phyloP scores from a whole-genome alignment of 441 rosid genomes.

The Metrosideros polymorpha region DNA sequence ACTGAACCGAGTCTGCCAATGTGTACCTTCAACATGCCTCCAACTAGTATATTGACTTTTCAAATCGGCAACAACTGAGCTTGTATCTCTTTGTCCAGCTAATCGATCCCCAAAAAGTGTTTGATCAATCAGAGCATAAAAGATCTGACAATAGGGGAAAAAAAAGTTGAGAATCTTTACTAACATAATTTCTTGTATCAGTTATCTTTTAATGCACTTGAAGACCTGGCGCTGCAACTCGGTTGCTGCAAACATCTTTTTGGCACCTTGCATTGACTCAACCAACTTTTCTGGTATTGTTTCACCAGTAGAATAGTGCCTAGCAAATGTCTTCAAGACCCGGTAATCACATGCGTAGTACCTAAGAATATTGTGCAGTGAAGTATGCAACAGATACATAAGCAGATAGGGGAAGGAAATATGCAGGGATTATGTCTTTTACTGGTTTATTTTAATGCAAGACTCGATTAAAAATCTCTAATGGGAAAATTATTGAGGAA shows the following conservation, averaged over 20 bases:
- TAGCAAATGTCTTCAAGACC: constrained; percentile 75
- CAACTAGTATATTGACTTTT: constrained; percentile 69
- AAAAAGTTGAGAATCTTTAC: background rate
- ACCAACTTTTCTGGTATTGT: constrained; percentile 80
- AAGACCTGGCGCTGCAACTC: constrained; percentile 96
- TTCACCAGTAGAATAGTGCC: constrained; percentile 85
- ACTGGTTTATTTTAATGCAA: background rate
- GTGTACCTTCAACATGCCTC: constrained; percentile 84
- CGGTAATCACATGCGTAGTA: constrained; percentile 88
- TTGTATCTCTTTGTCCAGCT: constrained; percentile 27
- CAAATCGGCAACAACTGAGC: constrained; percentile 61
- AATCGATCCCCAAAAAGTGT: constrained; percentile 74
- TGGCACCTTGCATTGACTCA: constrained; percentile 72
- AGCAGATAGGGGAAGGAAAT: background rate
- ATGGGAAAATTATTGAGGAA: background rate
- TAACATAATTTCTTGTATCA: background rate
- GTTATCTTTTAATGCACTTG: constrained; percentile 7
- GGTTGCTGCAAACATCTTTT: constrained; percentile 92
- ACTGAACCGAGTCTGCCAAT: constrained; percentile 78
- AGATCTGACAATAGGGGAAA: constrained; percentile 31
- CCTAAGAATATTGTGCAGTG: constrained; percentile 27
- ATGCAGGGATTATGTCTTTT: background rate
- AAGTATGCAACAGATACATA: background rate
- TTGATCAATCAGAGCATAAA: constrained; percentile 82
- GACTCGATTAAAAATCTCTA: background rate